Base-by-base conservation (phyloP, 768 basidiomycete species). In the Boletus vinaceobasis region DNA sequence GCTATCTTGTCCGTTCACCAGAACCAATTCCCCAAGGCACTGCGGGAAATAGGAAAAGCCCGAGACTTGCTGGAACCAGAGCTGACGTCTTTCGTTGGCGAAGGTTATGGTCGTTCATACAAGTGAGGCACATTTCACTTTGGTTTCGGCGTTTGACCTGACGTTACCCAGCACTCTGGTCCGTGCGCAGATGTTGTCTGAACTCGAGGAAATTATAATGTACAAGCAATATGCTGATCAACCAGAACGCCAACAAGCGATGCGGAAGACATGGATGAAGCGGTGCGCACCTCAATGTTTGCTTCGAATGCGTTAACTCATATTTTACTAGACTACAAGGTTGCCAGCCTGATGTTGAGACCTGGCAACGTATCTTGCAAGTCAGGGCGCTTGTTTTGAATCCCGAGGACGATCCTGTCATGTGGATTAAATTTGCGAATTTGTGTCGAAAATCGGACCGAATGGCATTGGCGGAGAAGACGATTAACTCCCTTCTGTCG, bases 391-490 rank as follows among this genome's bases (percentile, higher is more conserved):
- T 98, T 49, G 94, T 99, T 21, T 77, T 98, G 27, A 90, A 84
- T 42, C 96, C 97, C 0, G 90, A 90, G 59, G 93, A 97, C 58
- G 94, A 98, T 67, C 92, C 90, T 42, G 83, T 90, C 43, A 98
- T 97, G 86, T 98, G 95, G 94, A 97, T 99, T 73, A 94, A 97
- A 73, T 98, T 99, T 65, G 93, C 96, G 3, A 98, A 99, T 64
- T 77, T 98, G 1, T 98, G 97, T 67, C 90, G 97, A 48, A 96
- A 96, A 73, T 90, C 85, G 17, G 93, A 96, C 47, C 85, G 97
- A 6, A 91, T 98, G 83, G 81, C 82, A n/a, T 75, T 99, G 47
- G 95, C 96, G 0, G 94, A 98, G 62, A 98, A 98, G 74, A 97
- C 96, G 0, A 88, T 99, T 64, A 91, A 94, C 59, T 96, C 93